Conservation (phyloP, 352 stramenopile species). For the Phytophthora foliorum region DNA sequence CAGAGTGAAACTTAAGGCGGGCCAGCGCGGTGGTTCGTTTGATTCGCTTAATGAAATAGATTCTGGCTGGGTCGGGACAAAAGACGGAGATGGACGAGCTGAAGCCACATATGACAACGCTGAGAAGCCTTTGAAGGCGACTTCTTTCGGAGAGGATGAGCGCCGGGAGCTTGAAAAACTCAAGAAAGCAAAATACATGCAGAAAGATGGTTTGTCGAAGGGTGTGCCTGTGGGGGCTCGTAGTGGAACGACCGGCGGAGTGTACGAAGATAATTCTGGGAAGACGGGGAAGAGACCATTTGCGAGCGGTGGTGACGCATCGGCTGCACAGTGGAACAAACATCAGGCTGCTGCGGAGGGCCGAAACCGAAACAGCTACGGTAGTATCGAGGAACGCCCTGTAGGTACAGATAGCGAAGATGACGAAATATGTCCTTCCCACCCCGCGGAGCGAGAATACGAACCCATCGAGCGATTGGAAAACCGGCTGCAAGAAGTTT, state of each 20-base stretch:
- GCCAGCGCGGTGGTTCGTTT: constrained; percentile 1
- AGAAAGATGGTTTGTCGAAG: background rate
- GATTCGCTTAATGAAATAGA: constrained; percentile 11
- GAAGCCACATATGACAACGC: background rate
- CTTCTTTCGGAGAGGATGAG: constrained; percentile 8
- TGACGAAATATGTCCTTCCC: background rate
- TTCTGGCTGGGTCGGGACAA: background rate
- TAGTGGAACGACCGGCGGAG: background rate
- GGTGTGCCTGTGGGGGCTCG: background rate
- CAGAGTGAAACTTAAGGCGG: constrained; percentile 15
- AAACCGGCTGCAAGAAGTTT: constrained; percentile 42
- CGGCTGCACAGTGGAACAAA: constrained; percentile 2
- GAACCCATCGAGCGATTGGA: constrained; percentile 40
- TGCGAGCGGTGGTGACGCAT: background rate
- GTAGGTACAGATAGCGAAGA: constrained; percentile 22
- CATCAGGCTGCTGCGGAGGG: background rate
- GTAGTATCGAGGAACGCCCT: constrained; percentile 3
- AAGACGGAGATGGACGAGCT: constrained; percentile 1
- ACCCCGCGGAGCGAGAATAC: background rate
- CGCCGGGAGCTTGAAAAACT: constrained; percentile 6
- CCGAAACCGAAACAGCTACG: background rate
- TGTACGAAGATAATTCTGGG: constrained; percentile 1
- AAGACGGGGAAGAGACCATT: background rate
- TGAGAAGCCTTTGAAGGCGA: constrained; percentile 11
- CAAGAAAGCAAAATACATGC: constrained; percentile 6